A percentile compares a stretch with the other conserved stretches of the same genome.
phyloP scores from a whole-genome alignment of 805 yeast species.

The Ogataea ganodermae region DNA sequence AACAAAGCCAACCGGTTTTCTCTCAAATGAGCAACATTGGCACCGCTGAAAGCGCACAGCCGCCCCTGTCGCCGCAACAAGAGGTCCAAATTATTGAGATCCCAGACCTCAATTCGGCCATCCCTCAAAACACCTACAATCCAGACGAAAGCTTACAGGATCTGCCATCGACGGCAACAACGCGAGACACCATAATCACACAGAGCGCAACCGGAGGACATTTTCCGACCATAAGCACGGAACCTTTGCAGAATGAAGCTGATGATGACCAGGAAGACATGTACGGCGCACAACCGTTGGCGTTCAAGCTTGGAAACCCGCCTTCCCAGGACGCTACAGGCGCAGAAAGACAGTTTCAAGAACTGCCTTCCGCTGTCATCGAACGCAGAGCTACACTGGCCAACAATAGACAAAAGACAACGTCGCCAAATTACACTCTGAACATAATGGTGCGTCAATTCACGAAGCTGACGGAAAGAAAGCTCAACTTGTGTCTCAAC shows the following conservation, averaged over 20 bases:
- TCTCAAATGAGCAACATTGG: neutral
- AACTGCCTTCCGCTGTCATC: conserved; percentile 18
- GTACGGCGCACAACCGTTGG: conserved; percentile 29
- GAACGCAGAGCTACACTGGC: conserved; percentile 54
- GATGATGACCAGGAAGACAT: conserved; percentile 18
- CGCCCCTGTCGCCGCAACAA: conserved; percentile 2
- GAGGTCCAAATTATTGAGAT: conserved; percentile 25
- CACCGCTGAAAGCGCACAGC: conserved; percentile 1
- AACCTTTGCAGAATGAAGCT: neutral
- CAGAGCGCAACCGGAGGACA: neutral
- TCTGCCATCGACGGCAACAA: neutral
- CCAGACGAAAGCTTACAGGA: neutral
- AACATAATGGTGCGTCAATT: conserved; percentile 95
- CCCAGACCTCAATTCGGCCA: conserved; percentile 24
- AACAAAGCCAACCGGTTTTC: neutral
- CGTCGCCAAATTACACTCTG: conserved; percentile 76
- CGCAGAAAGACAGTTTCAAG: conserved; percentile 6
- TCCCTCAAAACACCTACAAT: neutral
- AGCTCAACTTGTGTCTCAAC: conserved; percentile 69
- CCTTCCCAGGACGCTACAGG: conserved; percentile 8
- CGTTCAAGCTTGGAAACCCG: conserved; percentile 29
- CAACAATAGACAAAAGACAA: conserved; percentile 53
- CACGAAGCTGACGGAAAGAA: conserved; percentile 89
- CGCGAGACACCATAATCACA: neutral
- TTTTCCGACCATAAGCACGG: neutral